Conservation (phyloP, 1,284 basidiomycete species). For the Ceratobasidium sp. region DNA sequence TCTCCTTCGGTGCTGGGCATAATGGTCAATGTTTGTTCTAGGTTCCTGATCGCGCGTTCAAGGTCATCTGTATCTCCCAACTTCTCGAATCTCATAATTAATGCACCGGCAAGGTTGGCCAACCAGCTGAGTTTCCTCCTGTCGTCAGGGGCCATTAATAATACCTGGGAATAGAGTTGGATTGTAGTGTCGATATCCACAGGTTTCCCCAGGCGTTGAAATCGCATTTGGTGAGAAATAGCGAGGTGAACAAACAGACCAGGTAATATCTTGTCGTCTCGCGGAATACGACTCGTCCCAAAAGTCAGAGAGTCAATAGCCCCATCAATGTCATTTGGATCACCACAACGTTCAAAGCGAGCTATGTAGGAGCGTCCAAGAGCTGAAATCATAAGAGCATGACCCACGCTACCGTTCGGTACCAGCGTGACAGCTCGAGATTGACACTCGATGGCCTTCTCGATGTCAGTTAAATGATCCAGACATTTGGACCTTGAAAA, state of each 20-base stretch:
- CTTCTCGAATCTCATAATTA: background rate
- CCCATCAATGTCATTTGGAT: background rate
- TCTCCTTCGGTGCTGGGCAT: background rate
- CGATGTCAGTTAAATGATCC: too few species aligned
- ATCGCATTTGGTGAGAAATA: background rate
- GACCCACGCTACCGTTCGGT: background rate
- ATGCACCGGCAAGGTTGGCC: background rate
- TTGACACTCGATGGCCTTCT: background rate
- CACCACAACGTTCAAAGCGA: background rate
- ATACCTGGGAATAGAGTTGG: background rate
- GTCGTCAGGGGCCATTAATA: background rate
- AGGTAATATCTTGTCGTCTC: background rate
- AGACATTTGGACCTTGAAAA: too few species aligned
- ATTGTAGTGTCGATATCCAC: background rate
- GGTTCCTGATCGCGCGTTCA: background rate
- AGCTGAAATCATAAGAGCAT: background rate
- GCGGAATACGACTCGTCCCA: background rate
- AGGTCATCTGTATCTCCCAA: background rate
- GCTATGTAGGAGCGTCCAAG: background rate
- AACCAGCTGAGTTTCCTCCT: background rate
- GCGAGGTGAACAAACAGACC: background rate
- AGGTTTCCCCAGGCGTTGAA: background rate
- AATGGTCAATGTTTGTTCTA: background rate
- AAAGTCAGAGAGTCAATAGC: background rate
- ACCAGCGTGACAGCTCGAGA: background rate